Conservation (phyloP, 257 asterid species). For the Lavandula angustifolia region DNA sequence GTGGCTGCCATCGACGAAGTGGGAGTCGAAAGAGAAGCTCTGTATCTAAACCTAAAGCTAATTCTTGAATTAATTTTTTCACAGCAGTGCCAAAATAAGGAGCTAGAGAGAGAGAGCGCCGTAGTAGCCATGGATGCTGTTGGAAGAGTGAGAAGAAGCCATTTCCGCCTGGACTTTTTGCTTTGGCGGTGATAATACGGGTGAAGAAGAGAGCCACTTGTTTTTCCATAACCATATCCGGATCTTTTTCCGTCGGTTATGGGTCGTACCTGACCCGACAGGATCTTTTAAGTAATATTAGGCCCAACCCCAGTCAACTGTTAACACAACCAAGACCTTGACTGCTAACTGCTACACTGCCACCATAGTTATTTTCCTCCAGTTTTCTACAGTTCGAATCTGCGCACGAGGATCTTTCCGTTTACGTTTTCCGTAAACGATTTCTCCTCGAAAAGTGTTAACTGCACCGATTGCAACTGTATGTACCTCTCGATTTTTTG, state of each 20-base stretch:
- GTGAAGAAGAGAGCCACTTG: conserved; percentile 67
- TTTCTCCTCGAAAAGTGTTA: not conserved
- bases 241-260: conserved; percentile 9
- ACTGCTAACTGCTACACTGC: too few species aligned
- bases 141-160: conserved; percentile 46
- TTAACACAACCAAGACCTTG: not conserved
- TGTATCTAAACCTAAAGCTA: conserved; percentile 26
- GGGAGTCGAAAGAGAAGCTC: conserved; percentile 51
- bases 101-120: conserved; percentile 49
- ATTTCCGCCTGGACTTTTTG: conserved; percentile 37
- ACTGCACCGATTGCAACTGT: not conserved
- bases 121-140: conserved; percentile 43
- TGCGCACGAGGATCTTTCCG: not conserved
- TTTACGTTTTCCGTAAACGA: not conserved
- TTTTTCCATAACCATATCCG: conserved; percentile 45
- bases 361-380: not conserved
- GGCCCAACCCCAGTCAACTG: too few species aligned
- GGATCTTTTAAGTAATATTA: too few species aligned
- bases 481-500: not conserved
- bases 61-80: conserved; percentile 44
- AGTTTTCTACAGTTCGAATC: conserved; percentile 14
- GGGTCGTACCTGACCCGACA: not conserved
- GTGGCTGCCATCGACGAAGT: conserved; percentile 52
- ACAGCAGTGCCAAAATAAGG: conserved; percentile 41
- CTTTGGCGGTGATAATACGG: conserved; percentile 37